Base-by-base conservation (phyloP, 2,329 filamentous ascomycete species). In the Botryotinia convoluta region DNA sequence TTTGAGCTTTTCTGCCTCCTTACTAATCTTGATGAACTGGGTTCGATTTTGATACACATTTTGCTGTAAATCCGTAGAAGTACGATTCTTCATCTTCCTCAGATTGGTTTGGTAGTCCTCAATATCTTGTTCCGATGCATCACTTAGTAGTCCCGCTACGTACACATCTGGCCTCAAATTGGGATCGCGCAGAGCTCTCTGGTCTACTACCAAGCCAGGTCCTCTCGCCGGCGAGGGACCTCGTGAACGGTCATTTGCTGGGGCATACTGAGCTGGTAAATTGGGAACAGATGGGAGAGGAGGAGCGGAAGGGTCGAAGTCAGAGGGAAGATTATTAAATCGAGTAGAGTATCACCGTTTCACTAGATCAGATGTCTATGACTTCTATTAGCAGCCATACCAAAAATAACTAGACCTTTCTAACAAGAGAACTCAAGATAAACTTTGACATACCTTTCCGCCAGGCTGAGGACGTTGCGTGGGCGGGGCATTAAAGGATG, bases 1-100 rank as follows among this genome's bases (percentile, higher is more conserved):
- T 84, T 98, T 98, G 73, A 99, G 89, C 84, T 97, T 98, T 83
- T 99, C 96, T 2, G 97, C 96, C 84, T 99, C 96, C 83, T 98
- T 98, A 81, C 95, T 98, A 82, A 99, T 98, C 83, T 97, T 97
- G 86, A 99, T 98, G 81, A 99, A 99, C 80, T 98, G 96, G 0
- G 94, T 97, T 67, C 96, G 91, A 83, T 99, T 99, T 82, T 98
- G 95, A 83, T 97, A 95, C 69, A 99, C 92, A 83, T 95, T 98
- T 80, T 97, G 93, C 82, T 98, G 95, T 35, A 99, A 86, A 78
- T 98, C 95, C 67, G 78, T 79, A 5, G 80, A 82, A n/a, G 80
- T 78, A 57, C 79, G 75, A 74, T 78, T 80, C 26, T 77, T 76
- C 67, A 82, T 73, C 60, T 79, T 79, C 71, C 74, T 74, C 48